Evolutionary conservation across 148 eudicot genomes (phyloP).

Genomic region (Oxyria digyna): DNA sequence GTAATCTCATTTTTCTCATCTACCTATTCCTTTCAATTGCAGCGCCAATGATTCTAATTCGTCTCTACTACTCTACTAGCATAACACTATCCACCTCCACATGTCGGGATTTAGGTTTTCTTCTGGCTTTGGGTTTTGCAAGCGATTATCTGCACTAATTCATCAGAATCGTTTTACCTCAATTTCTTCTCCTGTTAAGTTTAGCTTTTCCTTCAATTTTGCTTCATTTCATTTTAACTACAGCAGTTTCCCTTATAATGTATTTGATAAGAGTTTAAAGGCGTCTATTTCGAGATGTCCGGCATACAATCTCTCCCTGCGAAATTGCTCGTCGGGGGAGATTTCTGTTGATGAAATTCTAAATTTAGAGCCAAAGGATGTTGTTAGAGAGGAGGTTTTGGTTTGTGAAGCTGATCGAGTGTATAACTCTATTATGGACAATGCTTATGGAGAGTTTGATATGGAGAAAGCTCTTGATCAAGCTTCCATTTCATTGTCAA

Average conservation of each 20-base stretch:
- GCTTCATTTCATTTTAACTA: not conserved
- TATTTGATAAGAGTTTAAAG: not conserved
- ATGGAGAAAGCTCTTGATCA: slow-evolving; percentile 47
- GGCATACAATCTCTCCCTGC: not conserved
- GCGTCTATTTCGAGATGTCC: not conserved
- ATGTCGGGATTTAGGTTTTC: slow-evolving; percentile 4
- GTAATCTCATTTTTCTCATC: not conserved
- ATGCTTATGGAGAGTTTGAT: slow-evolving; percentile 22
- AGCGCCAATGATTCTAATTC: not conserved
- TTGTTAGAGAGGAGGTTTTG: not conserved
- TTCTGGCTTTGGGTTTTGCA: not conserved
- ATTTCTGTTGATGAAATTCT: slow-evolving; percentile 1
- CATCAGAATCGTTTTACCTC: not conserved
- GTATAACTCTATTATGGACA: slow-evolving; percentile 24
- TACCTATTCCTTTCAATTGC: not conserved
- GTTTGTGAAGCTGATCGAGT: slow-evolving; percentile 26
- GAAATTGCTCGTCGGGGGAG: not conserved
- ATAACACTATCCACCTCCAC: not conserved
- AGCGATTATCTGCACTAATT: not conserved
- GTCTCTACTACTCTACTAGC: not conserved
- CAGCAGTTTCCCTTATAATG: not conserved
- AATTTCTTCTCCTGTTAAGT: not conserved
- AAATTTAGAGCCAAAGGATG: slow-evolving; percentile 6
- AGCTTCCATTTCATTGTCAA: slow-evolving; percentile 28
- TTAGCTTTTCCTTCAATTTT: not conserved